phyloP scores from a whole-genome alignment of 2,329 filamentous ascomycete species.

The Leptographium procerum region DNA sequence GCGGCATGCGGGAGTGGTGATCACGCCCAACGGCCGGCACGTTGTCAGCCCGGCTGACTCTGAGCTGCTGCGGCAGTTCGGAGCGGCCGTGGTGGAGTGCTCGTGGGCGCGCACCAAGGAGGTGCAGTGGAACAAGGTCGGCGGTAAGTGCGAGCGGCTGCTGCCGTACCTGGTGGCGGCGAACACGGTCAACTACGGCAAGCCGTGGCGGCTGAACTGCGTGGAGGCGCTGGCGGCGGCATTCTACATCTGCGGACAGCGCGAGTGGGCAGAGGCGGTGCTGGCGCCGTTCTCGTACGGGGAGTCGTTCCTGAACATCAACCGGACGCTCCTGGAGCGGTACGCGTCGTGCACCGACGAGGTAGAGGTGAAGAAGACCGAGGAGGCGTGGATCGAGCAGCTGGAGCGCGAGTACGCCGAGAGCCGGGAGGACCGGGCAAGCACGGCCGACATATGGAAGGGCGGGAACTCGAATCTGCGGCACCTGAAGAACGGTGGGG shows the following conservation, averaged over 20 bases:
- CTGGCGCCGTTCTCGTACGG: constrained; percentile 83
- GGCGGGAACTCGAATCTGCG: constrained; percentile 75
- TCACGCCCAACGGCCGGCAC: constrained; percentile 86
- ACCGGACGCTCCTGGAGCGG: constrained; percentile 64
- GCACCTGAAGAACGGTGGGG: constrained; percentile 17
- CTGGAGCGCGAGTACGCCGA: constrained; percentile 83
- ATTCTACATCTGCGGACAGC: constrained; percentile 84
- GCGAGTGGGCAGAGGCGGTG: constrained; percentile 80
- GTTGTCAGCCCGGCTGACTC: constrained; percentile 74
- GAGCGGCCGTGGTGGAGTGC: constrained; percentile 92
- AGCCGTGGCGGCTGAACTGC: constrained; percentile 90
- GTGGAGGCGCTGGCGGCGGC: constrained; percentile 88
- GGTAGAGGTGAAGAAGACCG: constrained; percentile 68
- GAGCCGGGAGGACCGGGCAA: constrained; percentile 51
- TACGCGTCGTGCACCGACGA: constrained; percentile 80
- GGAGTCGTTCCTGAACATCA: constrained; percentile 80
- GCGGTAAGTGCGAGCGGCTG: constrained; percentile 82
- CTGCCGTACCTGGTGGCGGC: constrained; percentile 93
- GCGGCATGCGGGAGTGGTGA: constrained; percentile 82
- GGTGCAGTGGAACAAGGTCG: constrained; percentile 82
- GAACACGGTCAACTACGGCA: constrained; percentile 94
- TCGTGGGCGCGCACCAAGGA: constrained; percentile 91
- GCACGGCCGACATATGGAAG: constrained; percentile 74
- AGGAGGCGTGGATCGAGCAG: constrained; percentile 80
- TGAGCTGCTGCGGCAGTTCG: constrained; percentile 72